Base-by-base conservation (phyloP, 495 filamentous ascomycete species). In the Hypoxylon subgilvum region DNA sequence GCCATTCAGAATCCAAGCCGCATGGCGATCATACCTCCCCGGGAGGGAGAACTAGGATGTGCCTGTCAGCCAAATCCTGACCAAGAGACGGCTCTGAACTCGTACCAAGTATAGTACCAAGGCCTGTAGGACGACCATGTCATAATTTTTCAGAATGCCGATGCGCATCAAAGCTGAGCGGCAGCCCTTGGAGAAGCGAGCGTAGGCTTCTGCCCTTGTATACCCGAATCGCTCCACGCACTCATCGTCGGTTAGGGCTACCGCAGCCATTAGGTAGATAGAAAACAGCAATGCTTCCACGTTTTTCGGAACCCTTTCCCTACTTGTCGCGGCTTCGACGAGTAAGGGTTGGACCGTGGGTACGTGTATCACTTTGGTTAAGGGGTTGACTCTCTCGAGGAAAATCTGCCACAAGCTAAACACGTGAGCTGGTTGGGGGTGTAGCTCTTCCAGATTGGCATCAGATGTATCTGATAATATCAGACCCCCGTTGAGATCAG, bases 351-450 rank as follows among this genome's bases (percentile, higher is more conserved):
- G 80, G 34, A 86, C 53, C 3, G 84, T 85, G 2, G 87, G 87
- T 0, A 79, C 81, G 69, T 91, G 88, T 48, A 89, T 76, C n/a
- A 89, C 69, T 66, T 89, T 91, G 34, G 79, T 81, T 35, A 91
- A 63, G 0, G 87, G 87, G 68, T 89, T 85, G 55, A 89, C 82
- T 58, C 84, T 82, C 49, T 85, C 80, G 10, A 87, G 77, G 61
- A 82, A 89, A 1, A 78, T 78, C 66, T 90, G 86, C 87, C 88
- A 91, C 4, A 91, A 68, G 42, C 79, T 75, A 61, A 89, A 85
- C 14, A 88, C 83, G 42, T 89, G 86, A 55, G 84, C 74, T 0
- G 86, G 73, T 9, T 72, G 69, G 0, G 88, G 88, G 74, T 90
- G 88, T 7, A 88, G 70, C 23, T 68, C 64, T 63, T 75, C 71